Base-by-base conservation (phyloP, 202 grass and related monocot species). In the Panicum hallii region DNA sequence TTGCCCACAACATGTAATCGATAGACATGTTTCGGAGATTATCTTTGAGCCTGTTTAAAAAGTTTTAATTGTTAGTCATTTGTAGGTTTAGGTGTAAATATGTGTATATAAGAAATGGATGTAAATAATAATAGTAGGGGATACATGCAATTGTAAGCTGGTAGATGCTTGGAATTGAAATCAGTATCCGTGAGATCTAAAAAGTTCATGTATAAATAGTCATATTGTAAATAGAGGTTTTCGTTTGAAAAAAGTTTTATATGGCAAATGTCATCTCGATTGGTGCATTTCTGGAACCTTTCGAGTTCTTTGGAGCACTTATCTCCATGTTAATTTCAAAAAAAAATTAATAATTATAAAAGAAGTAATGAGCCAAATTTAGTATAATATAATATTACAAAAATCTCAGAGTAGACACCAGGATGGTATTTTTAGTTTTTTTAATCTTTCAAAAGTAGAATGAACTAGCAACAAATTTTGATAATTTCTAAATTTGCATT, bases 21-120 rank as follows among this genome's bases (percentile, higher is more conserved):
- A 91, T 43, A 77, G 11, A 38, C 97, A 99, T 79, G 85, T 96
- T 74, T 91, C 88, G 0, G 84, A 74, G 83, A 90, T 96, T n/a
- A 75, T 99, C 42, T 99, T 96, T n/a, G 74, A 91, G 36, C 87
- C 68, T 79, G 72, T 88, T 58, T 72, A 65, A 77, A n/a, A 44
- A 74, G 9, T 1, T 20, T 56, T 46, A 72, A 9, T 30, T 0
- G 22, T 0, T 64, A 28, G 56, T 15, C 17, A 28, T 64, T 45
- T 80, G 16, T 46, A 38, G 17, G 62, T 46, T 55, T 7, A 77
- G 63, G 12, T 69, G 42, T 36, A 58, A 44, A n/a, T 30, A 63
- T 54, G 4, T 63, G 64, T 72, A 70, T 20, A 71, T 71, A 63
- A 9, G 32, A 32, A 53, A 83, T 40, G 4, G 20, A 0, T 40